A percentile compares a stretch with the other conserved stretches of the same genome.
Conservation (phyloP, 2,329 filamentous ascomycete genomes). For the Aureobasidium musti region DNA sequence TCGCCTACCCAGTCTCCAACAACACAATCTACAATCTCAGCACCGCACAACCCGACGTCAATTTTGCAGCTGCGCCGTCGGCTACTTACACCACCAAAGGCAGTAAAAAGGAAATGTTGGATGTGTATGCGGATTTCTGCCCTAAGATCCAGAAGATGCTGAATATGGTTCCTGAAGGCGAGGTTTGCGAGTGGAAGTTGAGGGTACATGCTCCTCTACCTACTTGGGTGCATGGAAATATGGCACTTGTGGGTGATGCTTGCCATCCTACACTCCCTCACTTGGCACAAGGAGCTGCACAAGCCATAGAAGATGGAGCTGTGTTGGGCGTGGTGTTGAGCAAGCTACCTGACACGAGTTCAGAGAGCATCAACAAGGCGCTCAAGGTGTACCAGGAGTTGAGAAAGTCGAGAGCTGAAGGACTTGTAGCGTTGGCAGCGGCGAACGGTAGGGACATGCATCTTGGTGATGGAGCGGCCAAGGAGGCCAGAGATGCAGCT, state of each 20-base stretch:
- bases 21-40: slow-evolving; percentile 69
- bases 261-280: slow-evolving; percentile 66
- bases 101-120: slow-evolving; percentile 61
- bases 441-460: slow-evolving; percentile 58
- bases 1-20: slow-evolving; percentile 71
- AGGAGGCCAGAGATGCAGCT: slow-evolving; percentile 59
- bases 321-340: slow-evolving; percentile 57
- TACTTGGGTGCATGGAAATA: slow-evolving; percentile 60
- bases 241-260: slow-evolving; percentile 60
- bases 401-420: slow-evolving; percentile 59
- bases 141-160: slow-evolving; percentile 63
- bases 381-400: slow-evolving; percentile 59
- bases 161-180: slow-evolving; percentile 62
- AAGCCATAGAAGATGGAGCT: slow-evolving; percentile 65
- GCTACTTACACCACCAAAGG: slow-evolving; percentile 66
- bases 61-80: slow-evolving; percentile 60
- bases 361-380: slow-evolving; percentile 54
- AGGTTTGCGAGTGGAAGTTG: slow-evolving; percentile 68
- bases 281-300: slow-evolving; percentile 64
- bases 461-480: slow-evolving; percentile 59
- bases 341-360: slow-evolving; percentile 50
- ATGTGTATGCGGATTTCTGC: slow-evolving; percentile 62
- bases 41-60: slow-evolving; percentile 61
- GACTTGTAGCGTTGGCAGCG: slow-evolving; percentile 59
- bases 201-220: slow-evolving; percentile 62